Evolutionary conservation across 371 early-diverging fungal species (phyloP).

Genomic region (Rhizopus delemar): DNA sequence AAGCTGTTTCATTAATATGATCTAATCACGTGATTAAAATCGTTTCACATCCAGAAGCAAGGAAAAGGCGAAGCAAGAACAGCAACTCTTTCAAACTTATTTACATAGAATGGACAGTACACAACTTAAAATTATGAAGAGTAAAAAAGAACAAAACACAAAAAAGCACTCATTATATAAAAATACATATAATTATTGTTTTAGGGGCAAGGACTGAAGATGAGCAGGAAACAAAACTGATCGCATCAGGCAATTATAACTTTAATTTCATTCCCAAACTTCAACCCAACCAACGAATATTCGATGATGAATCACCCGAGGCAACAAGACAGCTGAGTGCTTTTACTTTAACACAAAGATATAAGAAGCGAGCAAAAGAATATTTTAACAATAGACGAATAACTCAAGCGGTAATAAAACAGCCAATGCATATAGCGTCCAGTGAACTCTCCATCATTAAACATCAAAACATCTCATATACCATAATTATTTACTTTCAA

Average conservation of each 20-base stretch:
- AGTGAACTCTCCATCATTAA: slow-evolving; percentile 13
- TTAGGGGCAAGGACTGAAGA: slow-evolving; percentile 7
- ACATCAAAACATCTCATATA: slow-evolving; percentile 31
- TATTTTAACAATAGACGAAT: not conserved
- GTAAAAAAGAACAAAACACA: too few relatives aligned
- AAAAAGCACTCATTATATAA: not conserved
- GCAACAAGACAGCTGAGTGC: slow-evolving; percentile 4
- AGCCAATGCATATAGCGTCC: not conserved
- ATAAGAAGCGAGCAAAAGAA: slow-evolving; percentile 9
- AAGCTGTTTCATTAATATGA: too few relatives aligned
- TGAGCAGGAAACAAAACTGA: not conserved
- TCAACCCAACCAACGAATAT: slow-evolving; percentile 20
- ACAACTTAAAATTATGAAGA: too few relatives aligned
- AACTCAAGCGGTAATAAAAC: not conserved
- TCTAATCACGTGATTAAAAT: too few relatives aligned
- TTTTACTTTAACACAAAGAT: slow-evolving; percentile 17
- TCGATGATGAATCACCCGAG: slow-evolving; percentile 17
- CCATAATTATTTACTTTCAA: slow-evolving; percentile 57
- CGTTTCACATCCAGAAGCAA: too few relatives aligned
- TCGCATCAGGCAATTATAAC: slow-evolving; percentile 12
- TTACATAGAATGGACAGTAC: too few relatives aligned
- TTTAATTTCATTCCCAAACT: slow-evolving; percentile 30
- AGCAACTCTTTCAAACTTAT: too few relatives aligned
- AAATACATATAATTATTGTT: not conserved
- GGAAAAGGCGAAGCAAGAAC: too few relatives aligned